Base-by-base conservation (phyloP, 2,329 filamentous ascomycete species). In the Fusarium sp. region DNA sequence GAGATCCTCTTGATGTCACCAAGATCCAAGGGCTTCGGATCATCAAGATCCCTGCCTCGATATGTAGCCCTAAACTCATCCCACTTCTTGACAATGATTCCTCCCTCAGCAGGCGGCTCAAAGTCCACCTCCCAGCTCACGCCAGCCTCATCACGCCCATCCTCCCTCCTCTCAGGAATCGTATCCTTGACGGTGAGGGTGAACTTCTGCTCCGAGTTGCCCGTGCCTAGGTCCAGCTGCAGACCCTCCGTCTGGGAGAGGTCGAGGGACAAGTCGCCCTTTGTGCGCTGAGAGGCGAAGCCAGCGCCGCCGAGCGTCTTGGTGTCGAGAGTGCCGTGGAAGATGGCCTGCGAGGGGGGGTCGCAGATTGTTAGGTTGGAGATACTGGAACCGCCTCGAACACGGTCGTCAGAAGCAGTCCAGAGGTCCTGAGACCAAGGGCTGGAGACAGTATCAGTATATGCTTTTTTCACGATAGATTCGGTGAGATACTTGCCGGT, bases 41-140 rank as follows among this genome's bases (percentile, higher is more conserved):
- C 91, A 20, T 88, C 82, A 79, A 89, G 88, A 70, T 91, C 86
- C 77, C 88, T 89, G 0, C 94, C 94, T 5, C 94, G 86, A 81
- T 95, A 97, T 2, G 92, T 96, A 1, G 94, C 85, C 79, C 89
- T 90, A 71, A 97, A 90, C 27, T 88, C 87, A 14, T 81, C 81
- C 91, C 93, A 96, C 1, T 86, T 86, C 25, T 95, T 83, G 72
- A 88, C 88, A 2, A 95, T 74, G 35, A 82, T 80, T 16, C 74
- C 78, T 66, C 76, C 74, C 27, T 77, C 52, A 4, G 60, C 76
- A 13, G 80, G 75, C 11, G 82, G 79, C 18, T 80, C 73, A 67
- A 96, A 95, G 75, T 93, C 90, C 71, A 88, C 92, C 82, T 97
- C 94, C 88, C 92, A 97, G 56, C 89, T 93, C 6, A 95, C 79